Percentiles rank a stretch among this genome's conserved stretches.
These are phyloP conservation scores for Neoscytalidium dimidiatum DNA, from an alignment of 2,329 filamentous ascomycete species.

Conservation along the genomic window DNA sequence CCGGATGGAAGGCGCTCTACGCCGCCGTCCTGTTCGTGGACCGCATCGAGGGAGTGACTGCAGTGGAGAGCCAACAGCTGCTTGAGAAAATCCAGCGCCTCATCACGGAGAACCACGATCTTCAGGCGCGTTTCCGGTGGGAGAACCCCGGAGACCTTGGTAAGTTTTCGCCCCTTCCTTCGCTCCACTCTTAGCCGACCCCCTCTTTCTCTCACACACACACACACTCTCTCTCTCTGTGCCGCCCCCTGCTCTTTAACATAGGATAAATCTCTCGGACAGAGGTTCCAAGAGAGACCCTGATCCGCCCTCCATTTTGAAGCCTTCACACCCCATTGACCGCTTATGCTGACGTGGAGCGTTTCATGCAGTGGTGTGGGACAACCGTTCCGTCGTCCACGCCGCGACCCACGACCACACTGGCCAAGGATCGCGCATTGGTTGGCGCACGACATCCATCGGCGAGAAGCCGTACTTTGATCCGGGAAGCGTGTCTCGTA, in stretches of 20 bases:
- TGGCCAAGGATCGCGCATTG: conserved; percentile 28
- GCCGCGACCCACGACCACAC: conserved; percentile 36
- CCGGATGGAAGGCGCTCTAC: conserved; percentile 38
- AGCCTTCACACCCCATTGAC: conserved; percentile 28
- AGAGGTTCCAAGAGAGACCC: too few relatives aligned
- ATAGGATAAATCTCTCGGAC: not conserved
- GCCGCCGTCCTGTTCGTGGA: conserved; percentile 35
- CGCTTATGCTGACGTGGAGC: conserved; percentile 28
- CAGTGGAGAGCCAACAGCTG: conserved; percentile 39
- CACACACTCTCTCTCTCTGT: conserved; percentile 18
- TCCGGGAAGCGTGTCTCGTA: conserved; percentile 32
- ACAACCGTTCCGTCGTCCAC: conserved; percentile 23
- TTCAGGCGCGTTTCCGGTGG: conserved; percentile 45
- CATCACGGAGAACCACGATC: conserved; percentile 44
- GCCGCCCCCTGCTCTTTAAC: not conserved
- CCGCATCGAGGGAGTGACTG: conserved; percentile 40
- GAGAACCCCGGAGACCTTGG: conserved; percentile 43
- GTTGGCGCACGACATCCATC: conserved; percentile 41
- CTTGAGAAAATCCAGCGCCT: conserved; percentile 40
- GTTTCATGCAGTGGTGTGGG: not conserved
- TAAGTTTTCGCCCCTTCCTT: too few relatives aligned
- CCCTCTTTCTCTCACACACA: too few relatives aligned
- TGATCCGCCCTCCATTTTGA: not conserved
- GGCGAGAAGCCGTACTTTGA: conserved; percentile 44
- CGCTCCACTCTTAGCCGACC: too few relatives aligned